Conservation (phyloP, 202 grass and related monocot genomes). For the Alloteropsis angusta region DNA sequence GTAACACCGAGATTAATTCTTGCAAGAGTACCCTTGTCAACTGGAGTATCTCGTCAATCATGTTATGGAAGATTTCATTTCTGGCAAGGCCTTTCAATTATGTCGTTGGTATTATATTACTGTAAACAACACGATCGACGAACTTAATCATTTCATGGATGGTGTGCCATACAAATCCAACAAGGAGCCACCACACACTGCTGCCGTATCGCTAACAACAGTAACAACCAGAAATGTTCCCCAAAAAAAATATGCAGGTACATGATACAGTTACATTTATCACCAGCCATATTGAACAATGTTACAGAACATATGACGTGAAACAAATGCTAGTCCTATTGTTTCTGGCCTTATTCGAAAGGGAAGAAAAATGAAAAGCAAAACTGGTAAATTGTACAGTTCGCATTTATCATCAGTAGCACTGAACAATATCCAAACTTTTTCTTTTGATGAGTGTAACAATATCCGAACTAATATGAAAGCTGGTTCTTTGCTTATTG, state of each 20-base stretch:
- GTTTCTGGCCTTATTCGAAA: slow-evolving; percentile 30
- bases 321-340: not conserved
- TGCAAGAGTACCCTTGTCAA: not conserved
- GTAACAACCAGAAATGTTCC: not conserved
- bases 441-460: no score
- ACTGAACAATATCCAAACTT: not conserved
- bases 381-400: not conserved
- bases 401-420: not conserved
- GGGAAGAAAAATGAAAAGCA: not conserved
- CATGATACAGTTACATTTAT: not conserved
- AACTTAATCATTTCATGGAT: not conserved
- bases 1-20: slow-evolving; percentile 4
- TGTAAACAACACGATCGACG: not conserved
- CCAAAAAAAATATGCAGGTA: not conserved
- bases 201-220: not conserved
- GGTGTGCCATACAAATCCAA: not conserved
- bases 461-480: not conserved
- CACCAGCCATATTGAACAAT: not conserved
- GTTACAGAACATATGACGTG: not conserved
- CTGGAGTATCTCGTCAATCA: not conserved
- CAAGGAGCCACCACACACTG: not conserved
- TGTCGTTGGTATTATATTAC: not conserved
- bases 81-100: not conserved
- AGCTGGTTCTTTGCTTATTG: not conserved
- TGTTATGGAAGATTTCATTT: not conserved